A percentile compares a stretch with the other conserved stretches of the same genome.
phyloP scores from a whole-genome alignment of 495 filamentous ascomycete genomes.

The Hamigera avellanea region DNA sequence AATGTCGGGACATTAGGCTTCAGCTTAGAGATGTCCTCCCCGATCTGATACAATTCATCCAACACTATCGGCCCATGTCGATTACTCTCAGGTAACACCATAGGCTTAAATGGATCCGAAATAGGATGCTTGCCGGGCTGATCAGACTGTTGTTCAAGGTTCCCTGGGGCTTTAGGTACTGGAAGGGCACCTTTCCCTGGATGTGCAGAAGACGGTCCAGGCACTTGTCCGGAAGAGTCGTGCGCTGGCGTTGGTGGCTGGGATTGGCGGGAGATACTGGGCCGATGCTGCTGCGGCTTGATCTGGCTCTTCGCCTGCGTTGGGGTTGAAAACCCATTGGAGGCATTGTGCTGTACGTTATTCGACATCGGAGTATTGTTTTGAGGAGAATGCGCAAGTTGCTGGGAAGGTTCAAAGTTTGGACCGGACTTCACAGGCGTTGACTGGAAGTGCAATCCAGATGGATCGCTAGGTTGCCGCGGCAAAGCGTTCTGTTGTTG shows the following conservation, averaged over 20 bases:
- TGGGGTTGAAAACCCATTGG: constrained; percentile 35
- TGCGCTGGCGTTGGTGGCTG: constrained; percentile 22
- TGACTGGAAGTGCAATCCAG: constrained; percentile 29
- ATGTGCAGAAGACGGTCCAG: constrained; percentile 10
- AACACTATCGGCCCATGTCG: constrained; percentile 56
- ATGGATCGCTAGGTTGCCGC: constrained; percentile 25
- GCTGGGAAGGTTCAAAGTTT: constrained; percentile 23
- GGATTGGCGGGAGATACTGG: constrained; percentile 26
- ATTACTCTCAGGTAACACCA: constrained; percentile 40
- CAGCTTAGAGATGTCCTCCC: constrained; percentile 47
- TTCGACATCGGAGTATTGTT: constrained; percentile 18
- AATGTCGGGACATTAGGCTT: constrained; percentile 64
- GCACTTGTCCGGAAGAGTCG: constrained; percentile 21
- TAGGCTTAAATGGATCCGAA: constrained; percentile 42
- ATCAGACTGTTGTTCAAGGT: constrained; percentile 31
- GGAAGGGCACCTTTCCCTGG: constrained; percentile 22
- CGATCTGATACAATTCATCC: constrained; percentile 46
- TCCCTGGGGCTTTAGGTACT: constrained; percentile 33
- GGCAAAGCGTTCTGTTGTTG: constrained; percentile 36
- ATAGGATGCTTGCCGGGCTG: constrained; percentile 35
- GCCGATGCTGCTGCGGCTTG: constrained; percentile 24
- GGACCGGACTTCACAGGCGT: constrained; percentile 21
- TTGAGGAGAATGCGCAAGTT: constrained; percentile 26
- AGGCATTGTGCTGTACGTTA: constrained; percentile 19
- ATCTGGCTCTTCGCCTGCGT: constrained; percentile 26